Conservation (phyloP, 352 stramenopile genomes). For the Globisporangium abappressorium region DNA sequence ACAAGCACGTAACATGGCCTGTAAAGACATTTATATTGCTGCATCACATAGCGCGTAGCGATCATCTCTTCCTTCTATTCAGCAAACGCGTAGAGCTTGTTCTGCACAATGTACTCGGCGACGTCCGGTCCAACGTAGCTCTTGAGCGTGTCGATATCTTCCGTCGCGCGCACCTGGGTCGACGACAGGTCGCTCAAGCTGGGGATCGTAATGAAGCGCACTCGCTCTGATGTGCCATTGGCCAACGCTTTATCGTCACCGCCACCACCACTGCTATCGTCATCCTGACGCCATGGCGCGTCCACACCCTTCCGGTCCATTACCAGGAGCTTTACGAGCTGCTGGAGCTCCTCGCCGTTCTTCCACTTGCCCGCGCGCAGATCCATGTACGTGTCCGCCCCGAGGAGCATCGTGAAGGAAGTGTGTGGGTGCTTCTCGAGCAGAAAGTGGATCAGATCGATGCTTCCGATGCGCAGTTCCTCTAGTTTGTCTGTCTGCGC, state of each 20-base stretch:
- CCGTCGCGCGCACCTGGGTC: constrained; percentile 48
- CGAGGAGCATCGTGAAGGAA: constrained; percentile 73
- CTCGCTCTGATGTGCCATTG: constrained; percentile 15
- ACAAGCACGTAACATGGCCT: not conserved
- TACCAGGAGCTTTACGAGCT: constrained; percentile 64
- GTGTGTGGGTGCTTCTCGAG: constrained; percentile 38
- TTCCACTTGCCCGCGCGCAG: constrained; percentile 87
- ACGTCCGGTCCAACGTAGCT: constrained; percentile 50
- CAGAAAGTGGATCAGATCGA: constrained; percentile 71
- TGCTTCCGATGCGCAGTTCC: constrained; percentile 58
- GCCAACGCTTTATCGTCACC: not conserved
- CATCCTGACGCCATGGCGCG: constrained; percentile 28
- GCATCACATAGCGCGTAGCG: no score
- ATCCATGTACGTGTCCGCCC: constrained; percentile 83
- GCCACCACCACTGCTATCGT: not conserved
- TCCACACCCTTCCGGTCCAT: constrained; percentile 65
- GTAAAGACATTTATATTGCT: not conserved
- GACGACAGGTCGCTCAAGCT: constrained; percentile 74
- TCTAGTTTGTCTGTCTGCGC: constrained; percentile 22
- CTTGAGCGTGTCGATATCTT: constrained; percentile 35
- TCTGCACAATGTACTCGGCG: constrained; percentile 69
- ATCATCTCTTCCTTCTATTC: not conserved
- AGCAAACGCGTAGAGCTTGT: constrained; percentile 77
- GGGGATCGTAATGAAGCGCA: constrained; percentile 57
- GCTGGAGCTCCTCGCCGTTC: constrained; percentile 65